A percentile compares a stretch with the other conserved stretches of the same genome.
Evolutionary conservation across 192 early-diverging fungal genomes (phyloP).

Genomic region (Entomortierella parvispora): DNA sequence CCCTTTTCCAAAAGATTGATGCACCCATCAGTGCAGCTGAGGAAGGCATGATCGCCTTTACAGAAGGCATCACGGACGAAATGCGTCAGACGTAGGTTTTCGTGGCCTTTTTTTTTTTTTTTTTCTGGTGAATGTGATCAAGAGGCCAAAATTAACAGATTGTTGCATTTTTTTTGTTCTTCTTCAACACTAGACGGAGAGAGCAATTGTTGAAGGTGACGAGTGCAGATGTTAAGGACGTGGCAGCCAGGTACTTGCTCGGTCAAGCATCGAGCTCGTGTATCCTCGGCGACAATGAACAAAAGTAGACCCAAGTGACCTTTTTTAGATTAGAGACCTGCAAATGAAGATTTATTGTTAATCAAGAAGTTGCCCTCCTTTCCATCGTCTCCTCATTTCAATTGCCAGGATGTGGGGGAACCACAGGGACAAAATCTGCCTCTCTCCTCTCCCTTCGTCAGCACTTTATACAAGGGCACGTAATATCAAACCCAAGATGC

Average conservation of each 20-base stretch:
- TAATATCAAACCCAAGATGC: too few relatives aligned
- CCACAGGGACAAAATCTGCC: too few relatives aligned
- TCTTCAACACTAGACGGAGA: slow-evolving; percentile 65
- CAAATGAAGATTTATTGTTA: too few relatives aligned
- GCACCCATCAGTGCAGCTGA: slow-evolving; percentile 81
- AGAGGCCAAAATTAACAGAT: background rate
- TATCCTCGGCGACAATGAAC: slow-evolving; percentile 45
- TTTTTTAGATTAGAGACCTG: too few relatives aligned
- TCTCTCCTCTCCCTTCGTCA: too few relatives aligned
- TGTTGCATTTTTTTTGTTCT: background rate
- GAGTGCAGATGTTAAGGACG: slow-evolving; percentile 74
- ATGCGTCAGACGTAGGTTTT: slow-evolving; percentile 78
- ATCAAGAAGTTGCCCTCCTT: too few relatives aligned
- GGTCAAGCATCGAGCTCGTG: slow-evolving; percentile 37
- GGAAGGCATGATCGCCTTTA: slow-evolving; percentile 88
- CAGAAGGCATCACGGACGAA: slow-evolving; percentile 82
- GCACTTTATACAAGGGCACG: too few relatives aligned
- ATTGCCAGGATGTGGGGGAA: too few relatives aligned
- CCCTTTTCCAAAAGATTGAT: slow-evolving; percentile 88
- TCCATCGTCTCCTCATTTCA: too few relatives aligned
- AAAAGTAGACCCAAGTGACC: background rate
- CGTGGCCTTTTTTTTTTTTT: background rate
- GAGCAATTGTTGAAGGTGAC: slow-evolving; percentile 79
- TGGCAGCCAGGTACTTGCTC: slow-evolving; percentile 73
- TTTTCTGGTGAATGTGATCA: too few relatives aligned